phyloP scores from a whole-genome alignment of 164 flowering plant genomes.

The Dillenia turbinata region DNA sequence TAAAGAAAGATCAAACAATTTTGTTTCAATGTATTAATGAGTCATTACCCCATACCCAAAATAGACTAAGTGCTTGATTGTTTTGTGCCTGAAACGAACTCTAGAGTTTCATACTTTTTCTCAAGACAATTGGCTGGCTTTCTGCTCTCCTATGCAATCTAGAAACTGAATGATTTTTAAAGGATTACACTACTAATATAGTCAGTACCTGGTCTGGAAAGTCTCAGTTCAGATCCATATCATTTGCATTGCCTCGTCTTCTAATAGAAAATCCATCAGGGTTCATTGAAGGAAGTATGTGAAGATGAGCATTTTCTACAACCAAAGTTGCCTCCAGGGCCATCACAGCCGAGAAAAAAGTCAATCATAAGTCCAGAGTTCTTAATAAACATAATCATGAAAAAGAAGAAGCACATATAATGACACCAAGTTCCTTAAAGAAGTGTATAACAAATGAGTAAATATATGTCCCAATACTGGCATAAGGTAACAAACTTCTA shows the following conservation, averaged over 20 bases:
- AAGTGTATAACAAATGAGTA: too few relatives aligned
- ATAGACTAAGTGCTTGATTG: too few relatives aligned
- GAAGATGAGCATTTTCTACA: slow-evolving; percentile 78
- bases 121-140: too few relatives aligned
- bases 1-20: background rate
- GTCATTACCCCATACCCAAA: too few relatives aligned
- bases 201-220: slow-evolving; percentile 86
- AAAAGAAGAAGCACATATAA: background rate
- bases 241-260: slow-evolving; percentile 81
- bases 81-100: too few relatives aligned
- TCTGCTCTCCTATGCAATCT: too few relatives aligned
- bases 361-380: background rate
- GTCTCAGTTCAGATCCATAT: slow-evolving; percentile 90
- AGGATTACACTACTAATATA: too few relatives aligned
- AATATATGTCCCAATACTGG: background rate
- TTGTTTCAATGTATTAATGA: too few relatives aligned
- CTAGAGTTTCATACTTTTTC: too few relatives aligned
- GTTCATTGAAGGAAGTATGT: slow-evolving; percentile 94
- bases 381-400: background rate
- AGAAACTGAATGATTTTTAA: too few relatives aligned
- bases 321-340: slow-evolving; percentile 62
- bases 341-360: background rate
- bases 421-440: background rate
- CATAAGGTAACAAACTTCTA: background rate
- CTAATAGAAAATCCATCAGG: slow-evolving; percentile 87